A percentile compares a stretch with the other conserved stretches of the same genome.
phyloP scores from a whole-genome alignment of 768 basidiomycete genomes.

The Pisolithus microcarpus region DNA sequence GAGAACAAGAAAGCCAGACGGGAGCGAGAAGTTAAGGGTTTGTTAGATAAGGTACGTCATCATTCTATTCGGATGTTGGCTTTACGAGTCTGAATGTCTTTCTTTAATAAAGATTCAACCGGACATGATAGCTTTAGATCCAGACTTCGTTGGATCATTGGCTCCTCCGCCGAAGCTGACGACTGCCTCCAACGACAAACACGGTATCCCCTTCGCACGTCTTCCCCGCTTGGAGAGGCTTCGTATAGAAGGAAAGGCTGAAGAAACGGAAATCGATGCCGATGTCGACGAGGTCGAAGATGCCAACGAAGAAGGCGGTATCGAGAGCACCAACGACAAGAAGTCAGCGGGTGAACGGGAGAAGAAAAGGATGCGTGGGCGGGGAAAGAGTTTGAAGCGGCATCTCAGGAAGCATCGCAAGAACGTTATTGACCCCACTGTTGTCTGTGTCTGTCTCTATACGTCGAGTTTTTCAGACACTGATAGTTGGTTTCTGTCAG shows the following conservation, averaged over 20 bases:
- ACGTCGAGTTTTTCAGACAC: not conserved
- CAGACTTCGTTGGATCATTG: constrained; percentile 67
- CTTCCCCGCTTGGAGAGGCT: constrained; percentile 60
- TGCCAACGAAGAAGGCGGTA: constrained; percentile 32
- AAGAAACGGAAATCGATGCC: constrained; percentile 50
- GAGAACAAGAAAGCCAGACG: constrained; percentile 74
- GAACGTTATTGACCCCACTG: constrained; percentile 85
- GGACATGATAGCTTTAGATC: constrained; percentile 83
- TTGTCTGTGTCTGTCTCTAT: constrained; percentile 35
- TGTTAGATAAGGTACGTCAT: constrained; percentile 73
- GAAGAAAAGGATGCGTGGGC: constrained; percentile 82
- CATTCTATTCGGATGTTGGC: not conserved
- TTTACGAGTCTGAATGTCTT: not conserved
- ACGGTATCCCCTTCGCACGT: constrained; percentile 56
- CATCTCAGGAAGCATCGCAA: constrained; percentile 86
- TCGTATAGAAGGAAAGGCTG: constrained; percentile 65
- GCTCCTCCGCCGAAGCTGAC: constrained; percentile 54
- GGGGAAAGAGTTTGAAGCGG: constrained; percentile 79
- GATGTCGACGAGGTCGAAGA: constrained; percentile 33
- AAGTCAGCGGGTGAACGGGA: constrained; percentile 31
- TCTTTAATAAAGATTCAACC: constrained; percentile 61
- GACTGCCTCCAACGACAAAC: constrained; percentile 38
- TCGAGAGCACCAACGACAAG: constrained; percentile 25
- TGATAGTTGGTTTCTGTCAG: constrained; percentile 13
- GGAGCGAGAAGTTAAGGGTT: constrained; percentile 84